A percentile compares a stretch with the other conserved stretches of the same genome.
phyloP scores from a whole-genome alignment of 257 asterid genomes.

The Primulina huaijiensis region DNA sequence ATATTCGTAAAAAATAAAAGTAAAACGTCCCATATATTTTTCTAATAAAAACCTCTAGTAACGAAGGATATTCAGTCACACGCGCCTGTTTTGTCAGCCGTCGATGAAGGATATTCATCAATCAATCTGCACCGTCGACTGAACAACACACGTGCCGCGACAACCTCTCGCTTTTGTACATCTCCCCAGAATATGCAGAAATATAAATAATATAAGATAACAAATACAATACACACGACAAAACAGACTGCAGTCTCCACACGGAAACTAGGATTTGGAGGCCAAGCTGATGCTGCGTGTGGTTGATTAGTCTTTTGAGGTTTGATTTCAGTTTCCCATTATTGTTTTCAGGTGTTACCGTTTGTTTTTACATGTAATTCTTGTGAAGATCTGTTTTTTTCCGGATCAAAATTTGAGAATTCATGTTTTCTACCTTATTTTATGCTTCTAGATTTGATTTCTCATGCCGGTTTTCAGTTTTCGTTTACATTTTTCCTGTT shows the following conservation, averaged over 20 bases:
- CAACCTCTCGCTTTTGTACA: slow-evolving; percentile 29
- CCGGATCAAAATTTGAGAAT: background rate
- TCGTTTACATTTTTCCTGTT: slow-evolving; percentile 1
- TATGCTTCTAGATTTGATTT: slow-evolving; percentile 22
- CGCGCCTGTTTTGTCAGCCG: background rate
- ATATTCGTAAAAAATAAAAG: no score
- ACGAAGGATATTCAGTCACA: background rate
- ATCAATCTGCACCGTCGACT: slow-evolving; percentile 9
- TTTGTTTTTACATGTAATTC: background rate
- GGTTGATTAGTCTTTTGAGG: background rate
- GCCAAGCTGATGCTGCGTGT: slow-evolving; percentile 24
- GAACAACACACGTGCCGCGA: slow-evolving; percentile 40
- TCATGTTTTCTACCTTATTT: no score
- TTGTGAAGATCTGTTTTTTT: background rate
- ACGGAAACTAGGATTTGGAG: slow-evolving; percentile 37
- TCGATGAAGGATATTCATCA: background rate
- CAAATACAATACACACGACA: background rate
- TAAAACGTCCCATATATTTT: no score
- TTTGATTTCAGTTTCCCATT: background rate
- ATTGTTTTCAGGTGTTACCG: background rate
- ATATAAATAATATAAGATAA: no score
- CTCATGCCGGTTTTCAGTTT: background rate
- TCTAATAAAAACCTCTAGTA: no score
- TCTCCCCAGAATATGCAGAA: background rate
- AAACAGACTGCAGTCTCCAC: background rate